Evolutionary conservation across 176 grass and related monocot species (phyloP).

Genomic region (Eleusine coracana): DNA sequence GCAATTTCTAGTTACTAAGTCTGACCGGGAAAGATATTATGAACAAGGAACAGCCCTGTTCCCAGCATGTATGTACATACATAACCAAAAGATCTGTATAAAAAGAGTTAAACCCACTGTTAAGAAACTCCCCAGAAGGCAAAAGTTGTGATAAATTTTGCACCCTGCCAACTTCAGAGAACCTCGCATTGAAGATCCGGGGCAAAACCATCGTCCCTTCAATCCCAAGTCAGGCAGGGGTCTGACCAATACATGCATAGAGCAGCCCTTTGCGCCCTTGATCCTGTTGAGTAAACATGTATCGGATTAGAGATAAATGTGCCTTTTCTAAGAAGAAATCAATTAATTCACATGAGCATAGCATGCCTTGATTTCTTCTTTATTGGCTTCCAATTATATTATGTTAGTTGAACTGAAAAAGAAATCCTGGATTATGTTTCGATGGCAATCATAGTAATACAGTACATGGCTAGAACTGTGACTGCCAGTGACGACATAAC

Average conservation of each 20-base stretch:
- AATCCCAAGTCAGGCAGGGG: slow-evolving; percentile 48
- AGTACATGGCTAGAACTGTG: background rate
- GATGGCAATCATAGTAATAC: background rate
- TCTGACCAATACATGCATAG: slow-evolving; percentile 50
- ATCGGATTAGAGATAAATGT: slow-evolving; percentile 19
- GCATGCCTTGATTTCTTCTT: background rate
- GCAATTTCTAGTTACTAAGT: background rate
- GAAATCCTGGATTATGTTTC: background rate
- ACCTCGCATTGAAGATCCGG: slow-evolving; percentile 35
- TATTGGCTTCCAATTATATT: background rate
- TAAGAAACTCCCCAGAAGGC: background rate
- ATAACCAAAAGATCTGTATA: background rate
- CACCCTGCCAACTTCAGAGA: slow-evolving; percentile 25
- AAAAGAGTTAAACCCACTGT: background rate
- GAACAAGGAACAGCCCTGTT: background rate
- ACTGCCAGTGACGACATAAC: background rate
- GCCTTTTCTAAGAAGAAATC: background rate
- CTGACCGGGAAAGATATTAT: background rate
- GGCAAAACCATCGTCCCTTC: slow-evolving; percentile 54
- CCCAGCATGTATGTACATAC: slow-evolving; percentile 12
- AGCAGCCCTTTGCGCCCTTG: slow-evolving; percentile 56
- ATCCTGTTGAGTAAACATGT: slow-evolving; percentile 47
- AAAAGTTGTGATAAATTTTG: slow-evolving; percentile 31
- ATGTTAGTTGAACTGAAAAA: background rate
- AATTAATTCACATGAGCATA: background rate